phyloP scores from a whole-genome alignment of 371 early-diverging fungal genomes.

The Mortierella sp. region DNA sequence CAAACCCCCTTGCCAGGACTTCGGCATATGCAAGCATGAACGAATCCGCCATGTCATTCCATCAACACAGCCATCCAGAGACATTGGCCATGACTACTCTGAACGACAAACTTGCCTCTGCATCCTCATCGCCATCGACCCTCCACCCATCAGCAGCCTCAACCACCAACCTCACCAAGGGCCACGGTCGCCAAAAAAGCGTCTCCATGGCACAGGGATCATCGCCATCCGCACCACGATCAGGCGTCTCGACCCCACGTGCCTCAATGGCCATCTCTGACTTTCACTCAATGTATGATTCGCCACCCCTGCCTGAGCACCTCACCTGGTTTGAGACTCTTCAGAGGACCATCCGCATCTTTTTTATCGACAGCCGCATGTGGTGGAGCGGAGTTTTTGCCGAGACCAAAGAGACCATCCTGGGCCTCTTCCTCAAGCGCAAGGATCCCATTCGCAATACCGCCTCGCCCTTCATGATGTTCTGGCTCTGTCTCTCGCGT shows the following conservation, averaged over 20 bases:
- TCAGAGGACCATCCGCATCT: constrained; percentile 27
- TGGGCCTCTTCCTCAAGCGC: constrained; percentile 41
- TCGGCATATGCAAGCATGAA: constrained; percentile 80
- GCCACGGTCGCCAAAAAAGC: constrained; percentile 26
- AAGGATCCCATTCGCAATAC: constrained; percentile 62
- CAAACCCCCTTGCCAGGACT: constrained; percentile 30
- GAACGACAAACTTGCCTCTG: constrained; percentile 11
- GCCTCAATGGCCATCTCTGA: constrained; percentile 47
- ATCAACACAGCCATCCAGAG: constrained; percentile 61
- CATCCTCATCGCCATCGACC: constrained; percentile 7
- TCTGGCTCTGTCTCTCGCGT: constrained; percentile 58
- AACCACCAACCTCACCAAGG: constrained; percentile 10
- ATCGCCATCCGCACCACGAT: constrained; percentile 10
- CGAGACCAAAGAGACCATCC: constrained; percentile 47
- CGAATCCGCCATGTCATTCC: constrained; percentile 90
- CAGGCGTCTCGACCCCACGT: constrained; percentile 24
- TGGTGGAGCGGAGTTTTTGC: constrained; percentile 48
- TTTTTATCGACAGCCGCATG: constrained; percentile 46
- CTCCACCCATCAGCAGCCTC: constrained; percentile 40
- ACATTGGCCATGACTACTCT: constrained; percentile 30
- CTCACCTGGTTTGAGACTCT: constrained; percentile 30
- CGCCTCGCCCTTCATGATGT: constrained; percentile 53
- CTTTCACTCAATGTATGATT: constrained; percentile 39
- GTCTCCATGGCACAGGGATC: constrained; percentile 41
- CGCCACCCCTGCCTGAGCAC: constrained; percentile 42